Base-by-base conservation (phyloP, 1,139 yeast species). In the Eremothecium cymbalariae region DNA sequence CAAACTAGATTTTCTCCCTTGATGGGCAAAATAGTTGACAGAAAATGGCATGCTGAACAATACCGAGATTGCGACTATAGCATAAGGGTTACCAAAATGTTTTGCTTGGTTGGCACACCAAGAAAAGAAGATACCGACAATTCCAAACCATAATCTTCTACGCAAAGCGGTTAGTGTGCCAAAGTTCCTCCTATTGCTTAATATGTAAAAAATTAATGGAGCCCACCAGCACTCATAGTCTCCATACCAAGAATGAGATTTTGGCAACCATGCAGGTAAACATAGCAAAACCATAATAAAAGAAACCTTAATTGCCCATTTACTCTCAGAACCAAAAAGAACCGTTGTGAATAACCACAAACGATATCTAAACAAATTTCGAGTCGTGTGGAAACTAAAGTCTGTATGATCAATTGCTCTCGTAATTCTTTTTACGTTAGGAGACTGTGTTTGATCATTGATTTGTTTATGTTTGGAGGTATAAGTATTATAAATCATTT, bases 81-180 rank as follows among this genome's bases (percentile, higher is more conserved):
- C 68, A 39, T 60, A 62, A 0, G 65, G 61, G 33, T 57, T 51
- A 17, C 56, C 56, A 28, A 59, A 63, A 33, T 61, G 60, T 12
- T 57, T 48, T 0, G 70, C 57, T 25, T 65, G 61, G 38, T 53
- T 55, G 0, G 67, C 65, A 12, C 68, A 59, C 52, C 70, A 69
- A 1, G 67, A 73, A 67, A 70, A 67, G 31, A 68, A 57, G 6
- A 62, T 55, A 2, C 70, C 72, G n/a, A 58, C 28, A 6, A 67
- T 26, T 38, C 67, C 62, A 28, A 59, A 59, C 0, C 50, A 14
- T 1, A 62, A 28, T 40, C 72, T 51, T 8, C 59, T 55, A 3
- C 49, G 19, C 6, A 67, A 40, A 28, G 63, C 63, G n/a, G 46
- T 46, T 51, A 64, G 56, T 25, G 58, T 66, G 8, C 70, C 68